Evolutionary conservation across 2,329 filamentous ascomycete species (phyloP), one percentile per base, ranked within the genome.

Genomic region (Diaporthe amygdali): DNA sequence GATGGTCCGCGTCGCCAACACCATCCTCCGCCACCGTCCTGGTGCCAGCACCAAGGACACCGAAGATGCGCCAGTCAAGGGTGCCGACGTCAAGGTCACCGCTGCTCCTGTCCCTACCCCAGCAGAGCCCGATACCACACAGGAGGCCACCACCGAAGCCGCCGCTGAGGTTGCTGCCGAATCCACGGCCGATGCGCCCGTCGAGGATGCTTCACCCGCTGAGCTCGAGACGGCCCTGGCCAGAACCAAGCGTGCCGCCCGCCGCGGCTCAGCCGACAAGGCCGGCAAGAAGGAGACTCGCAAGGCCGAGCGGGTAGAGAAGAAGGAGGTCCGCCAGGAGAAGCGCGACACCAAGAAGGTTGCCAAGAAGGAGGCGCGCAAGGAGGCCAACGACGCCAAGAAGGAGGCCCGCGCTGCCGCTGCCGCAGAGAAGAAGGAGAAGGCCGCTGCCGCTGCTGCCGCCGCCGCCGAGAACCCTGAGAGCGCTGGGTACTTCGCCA

Each of bases 321-420:
- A 32, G 56, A 63, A 63, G 39, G 56, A 63, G 6, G 41, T 22
- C 27, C 41, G 56, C 20, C 56, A 46, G 12, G 56, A 63, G 41
- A 63, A 15, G 56, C 56, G 56, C 27, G 56, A 47, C 17, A 63
- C 39, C 56, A 63, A 63, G 39, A 63, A 63, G 56, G 25, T 30
- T 9, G 56, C 39, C 17, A 63, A 63, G 39, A 63, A 63, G 56
- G 56, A 63, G 22, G 56, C 56, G 20, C 56, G 56, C 27, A 63
- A 46, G 56, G 56, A 46, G 56, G 20, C 56, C 25, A 63, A 63
- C 41, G 56, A 46, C 56, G 56, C 41, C 41, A 63, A 46, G 12
- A 63, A 63, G 27, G 56, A 63, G 41, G 56, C 39, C 6, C 41
- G 56, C 12, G 56, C 56, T 3, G 39, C 25, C 12, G 56, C 56